Conservation (phyloP, 2,329 filamentous ascomycete species). For the Talaromyces pinophilus region DNA sequence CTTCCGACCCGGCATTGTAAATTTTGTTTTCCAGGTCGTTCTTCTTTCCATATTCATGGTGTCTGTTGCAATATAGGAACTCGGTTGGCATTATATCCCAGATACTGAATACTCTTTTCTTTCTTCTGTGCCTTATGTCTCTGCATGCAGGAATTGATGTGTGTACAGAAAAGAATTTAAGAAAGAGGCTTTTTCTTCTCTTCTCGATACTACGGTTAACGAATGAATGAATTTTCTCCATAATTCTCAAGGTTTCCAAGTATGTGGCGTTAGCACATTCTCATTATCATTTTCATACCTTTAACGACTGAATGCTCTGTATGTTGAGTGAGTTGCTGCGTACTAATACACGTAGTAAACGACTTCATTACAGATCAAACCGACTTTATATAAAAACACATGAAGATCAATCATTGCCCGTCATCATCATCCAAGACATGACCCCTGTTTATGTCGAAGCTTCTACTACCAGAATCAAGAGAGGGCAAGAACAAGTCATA, state of each 20-base stretch:
- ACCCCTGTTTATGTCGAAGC: not conserved
- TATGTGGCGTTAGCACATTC: not conserved
- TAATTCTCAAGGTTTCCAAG: not conserved
- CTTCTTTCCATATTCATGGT: conserved; percentile 3
- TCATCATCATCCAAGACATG: not conserved
- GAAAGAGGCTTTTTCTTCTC: not conserved
- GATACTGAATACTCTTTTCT: conserved; percentile 12
- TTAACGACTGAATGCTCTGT: not conserved
- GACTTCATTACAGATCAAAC: not conserved
- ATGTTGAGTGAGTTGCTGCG: not conserved
- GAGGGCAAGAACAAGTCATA: not conserved
- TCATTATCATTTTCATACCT: not conserved
- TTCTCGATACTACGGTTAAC: not conserved
- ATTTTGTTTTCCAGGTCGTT: conserved; percentile 1
- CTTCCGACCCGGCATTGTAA: conserved; percentile 11
- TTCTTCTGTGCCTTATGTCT: conserved; percentile 2
- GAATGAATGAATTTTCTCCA: conserved; percentile 3
- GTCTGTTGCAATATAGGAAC: conserved; percentile 19
- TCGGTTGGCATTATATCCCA: conserved; percentile 20
- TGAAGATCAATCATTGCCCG: not conserved
- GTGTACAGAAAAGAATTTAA: not conserved
- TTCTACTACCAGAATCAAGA: not conserved
- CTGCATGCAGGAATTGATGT: conserved; percentile 8
- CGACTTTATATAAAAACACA: not conserved
- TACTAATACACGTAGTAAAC: not conserved